Conservation (phyloP, 352 stramenopile species). For the Phytophthora colocasiae region DNA sequence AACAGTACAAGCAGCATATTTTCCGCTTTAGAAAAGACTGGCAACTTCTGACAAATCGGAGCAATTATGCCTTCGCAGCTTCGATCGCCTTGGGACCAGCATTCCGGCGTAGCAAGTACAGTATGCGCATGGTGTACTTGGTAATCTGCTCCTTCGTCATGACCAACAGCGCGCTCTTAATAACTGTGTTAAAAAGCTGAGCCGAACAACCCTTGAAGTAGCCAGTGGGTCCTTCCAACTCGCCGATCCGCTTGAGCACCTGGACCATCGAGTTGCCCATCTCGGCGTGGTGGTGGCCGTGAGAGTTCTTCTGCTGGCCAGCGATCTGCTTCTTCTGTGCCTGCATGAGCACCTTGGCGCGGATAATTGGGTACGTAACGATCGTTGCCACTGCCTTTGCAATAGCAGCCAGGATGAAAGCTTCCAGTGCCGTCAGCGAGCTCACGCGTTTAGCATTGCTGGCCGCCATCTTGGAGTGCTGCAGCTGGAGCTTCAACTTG, state of each 20-base stretch:
- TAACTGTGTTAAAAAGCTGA: slow-evolving; percentile 84
- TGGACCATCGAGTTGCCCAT: slow-evolving; percentile 73
- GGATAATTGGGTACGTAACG: slow-evolving; percentile 90
- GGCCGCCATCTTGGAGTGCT: slow-evolving; percentile 58
- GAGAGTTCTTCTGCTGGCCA: slow-evolving; percentile 20
- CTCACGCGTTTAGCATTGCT: slow-evolving; percentile 44
- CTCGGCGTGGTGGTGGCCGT: slow-evolving; percentile 52
- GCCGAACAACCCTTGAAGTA: slow-evolving; percentile 85
- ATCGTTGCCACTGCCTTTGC: slow-evolving; percentile 87
- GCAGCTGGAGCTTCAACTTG: slow-evolving; percentile 78
- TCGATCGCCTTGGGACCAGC: slow-evolving; percentile 33
- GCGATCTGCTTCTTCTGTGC: slow-evolving; percentile 69
- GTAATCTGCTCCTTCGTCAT: slow-evolving; percentile 90
- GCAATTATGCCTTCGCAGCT: slow-evolving; percentile 37
- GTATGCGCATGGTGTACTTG: slow-evolving; percentile 74
- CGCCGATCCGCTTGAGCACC: slow-evolving; percentile 71
- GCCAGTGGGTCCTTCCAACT: slow-evolving; percentile 58
- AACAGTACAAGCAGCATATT: neutral
- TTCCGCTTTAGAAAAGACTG: slow-evolving; percentile 1
- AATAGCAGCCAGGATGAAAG: slow-evolving; percentile 84
- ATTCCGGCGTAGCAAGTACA: slow-evolving; percentile 68
- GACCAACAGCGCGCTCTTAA: slow-evolving; percentile 83
- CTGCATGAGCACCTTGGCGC: slow-evolving; percentile 90
- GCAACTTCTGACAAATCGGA: slow-evolving; percentile 3
- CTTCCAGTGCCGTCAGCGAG: slow-evolving; percentile 70